Conservation (phyloP, 768 basidiomycete genomes). For the Boletus rubescentipes region DNA sequence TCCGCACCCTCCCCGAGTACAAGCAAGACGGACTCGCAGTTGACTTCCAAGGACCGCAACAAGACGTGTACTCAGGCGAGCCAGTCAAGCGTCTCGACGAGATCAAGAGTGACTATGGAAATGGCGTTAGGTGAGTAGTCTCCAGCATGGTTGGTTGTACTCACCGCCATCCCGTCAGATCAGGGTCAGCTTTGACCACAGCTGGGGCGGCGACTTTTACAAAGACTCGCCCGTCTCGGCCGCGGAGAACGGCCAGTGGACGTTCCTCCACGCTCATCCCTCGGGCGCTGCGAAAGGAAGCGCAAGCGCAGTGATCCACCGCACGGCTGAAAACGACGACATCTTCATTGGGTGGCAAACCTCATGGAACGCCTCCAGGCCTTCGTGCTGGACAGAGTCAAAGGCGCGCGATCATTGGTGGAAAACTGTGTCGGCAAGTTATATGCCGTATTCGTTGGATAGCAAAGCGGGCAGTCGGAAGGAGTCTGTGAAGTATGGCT, state of each 20-base stretch:
- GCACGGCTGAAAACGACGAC: neutral
- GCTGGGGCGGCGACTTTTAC: neutral
- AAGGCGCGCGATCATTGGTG: neutral
- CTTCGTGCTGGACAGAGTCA: neutral
- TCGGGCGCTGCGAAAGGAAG: neutral
- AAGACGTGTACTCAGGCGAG: neutral
- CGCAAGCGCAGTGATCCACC: neutral
- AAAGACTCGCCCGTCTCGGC: neutral
- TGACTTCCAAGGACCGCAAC: neutral
- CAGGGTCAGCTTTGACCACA: neutral
- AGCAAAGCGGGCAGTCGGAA: neutral
- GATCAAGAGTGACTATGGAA: conserved; percentile 1
- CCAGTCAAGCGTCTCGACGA: neutral
- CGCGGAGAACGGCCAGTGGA: neutral
- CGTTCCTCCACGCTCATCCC: neutral
- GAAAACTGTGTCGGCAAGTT: neutral
- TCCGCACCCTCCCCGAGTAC: neutral
- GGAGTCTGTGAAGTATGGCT: neutral
- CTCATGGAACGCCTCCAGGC: neutral
- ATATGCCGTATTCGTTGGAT: neutral
- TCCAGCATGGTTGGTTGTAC: neutral
- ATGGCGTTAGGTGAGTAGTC: neutral
- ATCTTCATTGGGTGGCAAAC: conserved; percentile 1
- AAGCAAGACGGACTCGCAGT: neutral
- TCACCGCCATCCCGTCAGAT: neutral